These are phyloP conservation scores for Ogataea hybrid DNA, from an alignment of 1,139 yeast genomes.

Conservation along the genomic window DNA sequence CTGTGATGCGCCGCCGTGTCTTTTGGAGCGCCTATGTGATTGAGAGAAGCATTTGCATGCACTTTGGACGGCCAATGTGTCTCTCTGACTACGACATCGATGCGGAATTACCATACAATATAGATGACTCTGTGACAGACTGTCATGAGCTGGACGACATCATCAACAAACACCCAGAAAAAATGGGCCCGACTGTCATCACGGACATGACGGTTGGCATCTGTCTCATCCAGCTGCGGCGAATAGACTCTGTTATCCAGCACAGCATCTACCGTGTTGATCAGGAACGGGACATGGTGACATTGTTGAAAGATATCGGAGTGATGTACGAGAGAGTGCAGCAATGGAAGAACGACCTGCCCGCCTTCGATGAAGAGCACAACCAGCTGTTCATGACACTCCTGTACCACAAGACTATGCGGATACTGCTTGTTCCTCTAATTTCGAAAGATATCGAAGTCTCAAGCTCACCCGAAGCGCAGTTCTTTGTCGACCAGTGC, in stretches of 20 bases:
- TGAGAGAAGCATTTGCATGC: conserved; percentile 28
- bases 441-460: conserved; percentile 13
- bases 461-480: conserved; percentile 9
- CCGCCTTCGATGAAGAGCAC: conserved; percentile 12
- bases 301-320: conserved; percentile 13
- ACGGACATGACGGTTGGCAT: conserved; percentile 17
- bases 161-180: conserved; percentile 17
- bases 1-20: conserved; percentile 21
- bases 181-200: conserved; percentile 9
- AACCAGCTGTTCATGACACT: conserved; percentile 12
- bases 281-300: conserved; percentile 9
- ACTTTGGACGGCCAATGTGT: conserved; percentile 29
- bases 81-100: conserved; percentile 30
- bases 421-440: conserved; percentile 17
- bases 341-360: conserved; percentile 15
- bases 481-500: conserved; percentile 17
- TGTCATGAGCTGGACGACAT: conserved; percentile 14
- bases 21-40: conserved; percentile 31
- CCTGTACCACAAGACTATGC: conserved; percentile 18
- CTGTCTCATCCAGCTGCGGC: conserved; percentile 13
- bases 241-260: conserved; percentile 20
- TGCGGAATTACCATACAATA: conserved; percentile 27
- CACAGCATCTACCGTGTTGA: conserved; percentile 20
- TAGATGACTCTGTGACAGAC: conserved; percentile 17
- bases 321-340: conserved; percentile 11